Evolutionary conservation across 441 rosid species (phyloP), one percentile per base, ranked within the genome.

Genomic region (Hura crepitans): DNA sequence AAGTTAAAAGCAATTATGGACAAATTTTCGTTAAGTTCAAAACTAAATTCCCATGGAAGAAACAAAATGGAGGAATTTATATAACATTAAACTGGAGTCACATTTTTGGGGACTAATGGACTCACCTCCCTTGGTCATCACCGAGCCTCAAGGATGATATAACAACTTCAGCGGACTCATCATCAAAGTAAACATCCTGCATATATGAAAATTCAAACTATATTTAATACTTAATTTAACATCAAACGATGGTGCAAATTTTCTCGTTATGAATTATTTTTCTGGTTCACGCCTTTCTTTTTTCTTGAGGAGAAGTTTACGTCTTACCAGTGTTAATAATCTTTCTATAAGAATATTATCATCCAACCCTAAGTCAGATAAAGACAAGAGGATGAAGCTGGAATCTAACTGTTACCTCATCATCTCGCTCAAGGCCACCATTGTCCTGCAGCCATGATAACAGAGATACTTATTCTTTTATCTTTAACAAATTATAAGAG

Each of bases 131-230:
- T 77, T 91, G 98, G 68, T 95, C 95, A 82, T 89, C 99, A 61
- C 98, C 96, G 22, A 95, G 93, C 79, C 98, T 80, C 84, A 92
- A 74, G 39, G 98, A 92, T 63, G 98, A 91, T 79, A 93, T 87
- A 43, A 96, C 96, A 61, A 87, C 94, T 75, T 89, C 97, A 63
- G 96, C 90, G 73, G 98, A 88, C 73, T 93, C 99, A 76, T 95
- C 96, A 55, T 91, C 94, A 49, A 92, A 91, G 82, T 87, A 92
- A 17, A 88, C 91, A 84, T 91, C 93, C 98, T 93, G 92, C 76
- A 84, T 43, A 60, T 54, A n/a, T 20, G 13, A 59, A 68, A 11
- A 22, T n/a, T 20, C 50, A 43, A 62, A 71, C 37, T 4, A 59
- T 8, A 63, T 37, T 57, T 46, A 58, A 8, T 5, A 14, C 27